Conservation (phyloP, 2,329 filamentous ascomycete species). For the Venturia aucupariae region DNA sequence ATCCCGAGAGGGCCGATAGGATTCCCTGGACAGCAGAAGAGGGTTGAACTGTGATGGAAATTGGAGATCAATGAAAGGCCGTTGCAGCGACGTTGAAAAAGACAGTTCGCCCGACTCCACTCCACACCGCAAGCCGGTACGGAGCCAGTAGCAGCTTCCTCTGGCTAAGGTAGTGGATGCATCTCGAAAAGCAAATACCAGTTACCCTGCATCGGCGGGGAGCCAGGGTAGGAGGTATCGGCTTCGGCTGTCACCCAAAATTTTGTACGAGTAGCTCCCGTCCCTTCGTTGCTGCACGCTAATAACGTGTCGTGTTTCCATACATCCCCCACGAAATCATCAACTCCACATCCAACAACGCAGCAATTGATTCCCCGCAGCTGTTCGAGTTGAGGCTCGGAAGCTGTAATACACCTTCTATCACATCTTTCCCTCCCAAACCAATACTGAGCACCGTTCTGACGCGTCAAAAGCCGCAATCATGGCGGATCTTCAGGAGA, state of each 20-base stretch:
- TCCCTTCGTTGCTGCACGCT: background rate
- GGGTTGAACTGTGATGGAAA: background rate
- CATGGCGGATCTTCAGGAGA: constrained; percentile 2
- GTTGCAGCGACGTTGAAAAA: background rate
- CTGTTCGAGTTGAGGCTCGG: background rate
- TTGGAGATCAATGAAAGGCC: background rate
- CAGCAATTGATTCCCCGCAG: constrained; percentile 3
- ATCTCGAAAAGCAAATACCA: background rate
- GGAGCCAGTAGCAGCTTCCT: background rate
- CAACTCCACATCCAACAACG: constrained; percentile 4
- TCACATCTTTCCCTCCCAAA: background rate
- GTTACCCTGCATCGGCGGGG: background rate
- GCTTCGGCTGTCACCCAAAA: constrained; percentile 3
- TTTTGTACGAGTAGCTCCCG: background rate
- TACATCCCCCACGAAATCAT: background rate
- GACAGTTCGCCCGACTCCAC: background rate
- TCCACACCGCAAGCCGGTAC: background rate
- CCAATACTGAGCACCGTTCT: background rate
- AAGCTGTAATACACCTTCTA: background rate
- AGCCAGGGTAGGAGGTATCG: background rate
- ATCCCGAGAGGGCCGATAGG: too few relatives aligned
- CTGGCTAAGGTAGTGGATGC: background rate
- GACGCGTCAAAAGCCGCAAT: background rate
- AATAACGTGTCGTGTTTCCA: constrained; percentile 3
- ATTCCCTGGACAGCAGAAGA: background rate